A percentile compares a stretch with the other conserved stretches of the same genome.
These are phyloP conservation scores for Solanum hybrid DNA, from an alignment of 305 asterid species.

Conservation along the genomic window DNA sequence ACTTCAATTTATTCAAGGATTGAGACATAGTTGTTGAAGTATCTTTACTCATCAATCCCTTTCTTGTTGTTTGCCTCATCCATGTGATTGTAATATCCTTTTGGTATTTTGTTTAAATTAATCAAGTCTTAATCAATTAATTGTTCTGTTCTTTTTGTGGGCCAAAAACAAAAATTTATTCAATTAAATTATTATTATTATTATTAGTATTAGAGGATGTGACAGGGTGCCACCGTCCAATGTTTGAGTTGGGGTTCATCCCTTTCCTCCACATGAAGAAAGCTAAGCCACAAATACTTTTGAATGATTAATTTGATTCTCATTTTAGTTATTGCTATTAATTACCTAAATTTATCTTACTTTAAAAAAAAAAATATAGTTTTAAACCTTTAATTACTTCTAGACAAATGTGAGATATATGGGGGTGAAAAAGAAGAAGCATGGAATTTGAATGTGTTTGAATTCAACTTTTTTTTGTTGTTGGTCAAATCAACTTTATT, in stretches of 20 bases:
- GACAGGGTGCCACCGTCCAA: slow-evolving; percentile 2
- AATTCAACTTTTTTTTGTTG: neutral
- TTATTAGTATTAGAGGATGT: neutral
- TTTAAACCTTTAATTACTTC: neutral
- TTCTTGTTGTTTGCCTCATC: neutral
- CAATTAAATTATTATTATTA: neutral
- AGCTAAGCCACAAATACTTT: neutral
- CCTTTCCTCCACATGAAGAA: slow-evolving; percentile 1
- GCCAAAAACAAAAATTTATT: neutral
- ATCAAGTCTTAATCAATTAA: neutral
- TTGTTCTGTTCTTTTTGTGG: neutral
- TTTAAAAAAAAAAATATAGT: too few relatives aligned
- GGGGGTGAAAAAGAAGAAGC: neutral
- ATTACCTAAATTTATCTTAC: neutral
- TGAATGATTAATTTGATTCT: neutral
- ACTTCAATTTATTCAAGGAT: neutral
- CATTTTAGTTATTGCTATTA: neutral
- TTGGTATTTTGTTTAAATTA: neutral
- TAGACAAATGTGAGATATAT: neutral
- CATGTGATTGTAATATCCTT: neutral
- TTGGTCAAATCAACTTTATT: neutral
- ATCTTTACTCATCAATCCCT: neutral
- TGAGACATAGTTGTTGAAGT: neutral
- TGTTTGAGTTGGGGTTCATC: neutral
- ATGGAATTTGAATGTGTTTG: neutral